Base-by-base conservation (phyloP, 139 green algal species). In the Coelastrella sp. region DNA sequence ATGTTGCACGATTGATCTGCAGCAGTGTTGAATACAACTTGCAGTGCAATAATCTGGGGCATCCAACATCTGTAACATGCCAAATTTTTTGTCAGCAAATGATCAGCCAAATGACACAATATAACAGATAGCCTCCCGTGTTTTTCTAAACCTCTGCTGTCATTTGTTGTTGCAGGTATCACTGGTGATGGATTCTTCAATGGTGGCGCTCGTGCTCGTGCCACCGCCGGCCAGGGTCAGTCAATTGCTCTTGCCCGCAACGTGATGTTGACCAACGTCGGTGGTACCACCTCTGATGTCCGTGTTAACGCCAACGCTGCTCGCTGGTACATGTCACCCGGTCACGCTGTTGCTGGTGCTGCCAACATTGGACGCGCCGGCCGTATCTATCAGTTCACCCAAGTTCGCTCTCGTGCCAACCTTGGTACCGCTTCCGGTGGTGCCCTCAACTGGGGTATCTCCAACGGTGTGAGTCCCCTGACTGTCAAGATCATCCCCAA, bases 271-370 rank as follows among this genome's bases (percentile, higher is more conserved):
- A 45, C 62, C 41, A 85, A 85, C 27, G 63, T 66, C 2, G 79
- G 43, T n/a, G 41, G 30, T n/a, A n/a, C 67, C 11, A 19, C 35
- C 15, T 23, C n/a, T 1, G 79, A 85, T 43, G 75, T 82, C 34
- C 75, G 75, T 43, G 51, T 30, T 25, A 74, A 74, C 79, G 62
- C 79, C 27, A 69, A 69, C 63, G 51, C 62, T 3, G 79, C 79
- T 0, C 43, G 63, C 27, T 85, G 79, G 79, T 85, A 85, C 79
- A 66, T 76, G 79, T 38, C 43, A 3, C 79, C 79, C 30, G 79
- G 79, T 43, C 27, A 63, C 27, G 43, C 79, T 8, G 30, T 85
- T 13, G 43, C 63, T 30, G 63, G 62, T 19, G 27, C 40, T 0
- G 41, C 43, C 15, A 64, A 66, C 63, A 17, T 66, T 17, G 79